Evolutionary conservation across 2,329 filamentous ascomycete genomes (phyloP).

Genomic region (Fusarium denticulatum): DNA sequence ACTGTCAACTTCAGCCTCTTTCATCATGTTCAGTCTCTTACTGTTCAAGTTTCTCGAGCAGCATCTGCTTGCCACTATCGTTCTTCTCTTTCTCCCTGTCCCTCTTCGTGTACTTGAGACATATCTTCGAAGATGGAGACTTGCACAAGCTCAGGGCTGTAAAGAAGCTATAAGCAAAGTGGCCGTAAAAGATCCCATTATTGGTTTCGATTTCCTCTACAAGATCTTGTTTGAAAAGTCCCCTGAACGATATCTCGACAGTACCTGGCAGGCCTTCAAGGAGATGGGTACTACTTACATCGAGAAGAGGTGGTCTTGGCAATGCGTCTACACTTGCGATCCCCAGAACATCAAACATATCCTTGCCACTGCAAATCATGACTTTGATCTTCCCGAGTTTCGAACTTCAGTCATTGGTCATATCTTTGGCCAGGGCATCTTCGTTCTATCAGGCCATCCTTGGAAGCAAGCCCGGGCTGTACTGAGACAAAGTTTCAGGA

Average conservation of each 20-base stretch:
- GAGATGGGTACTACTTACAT: constrained; percentile 48
- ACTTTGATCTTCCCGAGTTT: constrained; percentile 56
- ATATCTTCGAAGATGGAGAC: constrained; percentile 20
- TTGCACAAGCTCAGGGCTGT: constrained; percentile 39
- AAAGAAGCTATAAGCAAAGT: constrained; percentile 35
- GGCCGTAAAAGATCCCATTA: constrained; percentile 44
- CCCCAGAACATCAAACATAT: constrained; percentile 65
- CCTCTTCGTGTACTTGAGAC: constrained; percentile 23
- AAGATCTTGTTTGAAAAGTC: constrained; percentile 41
- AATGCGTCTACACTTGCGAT: constrained; percentile 54
- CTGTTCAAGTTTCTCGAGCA: constrained; percentile 28
- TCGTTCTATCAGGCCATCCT: constrained; percentile 57
- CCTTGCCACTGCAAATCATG: constrained; percentile 61
- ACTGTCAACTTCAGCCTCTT: neutral
- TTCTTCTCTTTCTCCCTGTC: constrained; percentile 33
- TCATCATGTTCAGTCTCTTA: constrained; percentile 30
- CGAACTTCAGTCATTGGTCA: constrained; percentile 51
- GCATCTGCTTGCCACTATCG: constrained; percentile 25
- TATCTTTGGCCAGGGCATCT: constrained; percentile 59
- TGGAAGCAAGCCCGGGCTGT: constrained; percentile 58
- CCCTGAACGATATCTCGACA: constrained; percentile 44
- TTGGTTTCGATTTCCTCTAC: constrained; percentile 51
- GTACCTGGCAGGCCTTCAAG: constrained; percentile 41
- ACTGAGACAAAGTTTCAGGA: constrained; percentile 48
- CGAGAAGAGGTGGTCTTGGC: constrained; percentile 47